Base-by-base conservation (phyloP, 73 alveolate genomes). In the Blepharisma stoltei region DNA sequence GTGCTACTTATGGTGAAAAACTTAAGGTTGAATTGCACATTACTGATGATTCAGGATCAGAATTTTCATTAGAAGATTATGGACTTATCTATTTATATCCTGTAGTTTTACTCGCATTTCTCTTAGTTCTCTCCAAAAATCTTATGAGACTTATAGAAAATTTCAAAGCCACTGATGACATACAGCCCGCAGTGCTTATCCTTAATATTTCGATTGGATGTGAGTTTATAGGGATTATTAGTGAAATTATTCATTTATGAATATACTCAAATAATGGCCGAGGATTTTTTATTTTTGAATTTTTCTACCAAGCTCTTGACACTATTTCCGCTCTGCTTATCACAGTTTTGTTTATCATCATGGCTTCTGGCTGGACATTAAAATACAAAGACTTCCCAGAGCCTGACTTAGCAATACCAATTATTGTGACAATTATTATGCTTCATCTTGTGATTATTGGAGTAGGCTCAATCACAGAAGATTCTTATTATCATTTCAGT, bases 331-430 rank as follows among this genome's bases (percentile, higher is more conserved):
- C 41, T 9, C 37, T 60, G 0, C n/a, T 27, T 14, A 25, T 60
- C 18, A 60, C 76, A 60, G n/a, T 37, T 37, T 25, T 37, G n/a
- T 27, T 60, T 37, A 60, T 60, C 49, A 25, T 60, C 41, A 60
- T 60, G n/a, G 37, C 76, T 0, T 11, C 41, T 21, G 76, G 76
- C 14, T 60, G 76, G 76, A 60, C 76, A 21, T 21, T 60, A 60
- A 60, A 60, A 60, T 60, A 60, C 4, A 37, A 20, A 60, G 76
- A 60, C 49, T 60, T 60, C n/a, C 76, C 76, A 11, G 76, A 60
- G 14, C n/a, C 21, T 25, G 76, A 60, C 21, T 14, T 37, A 11
- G 38, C 21, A 21, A 21, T 60, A 14, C 76, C 76, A 21, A 37
- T 60, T 21, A 11, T 9, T 60, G 14, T 60, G 3, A 9, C 21